Evolutionary conservation across 768 basidiomycete genomes (phyloP).

Genomic region (Kwoniella pini): DNA sequence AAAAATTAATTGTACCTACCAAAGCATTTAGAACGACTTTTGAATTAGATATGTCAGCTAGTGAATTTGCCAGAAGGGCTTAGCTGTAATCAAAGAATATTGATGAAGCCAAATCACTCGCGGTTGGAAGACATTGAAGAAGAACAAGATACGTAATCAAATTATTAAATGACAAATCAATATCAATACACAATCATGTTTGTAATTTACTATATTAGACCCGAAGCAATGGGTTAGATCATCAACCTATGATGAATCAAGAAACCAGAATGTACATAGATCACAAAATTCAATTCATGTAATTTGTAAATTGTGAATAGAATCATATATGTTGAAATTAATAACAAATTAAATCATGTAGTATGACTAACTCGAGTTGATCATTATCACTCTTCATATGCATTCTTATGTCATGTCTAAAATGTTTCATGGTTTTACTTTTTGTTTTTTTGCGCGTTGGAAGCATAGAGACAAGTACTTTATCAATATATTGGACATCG

Average conservation of each 20-base stretch:
- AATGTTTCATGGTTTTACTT: no score
- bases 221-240: neutral
- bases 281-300: no score
- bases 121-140: neutral
- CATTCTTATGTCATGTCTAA: conserved; percentile 1
- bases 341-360: neutral
- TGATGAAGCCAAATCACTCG: neutral
- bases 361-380: neutral
- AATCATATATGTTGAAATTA: no score
- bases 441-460: no score
- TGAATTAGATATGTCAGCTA: conserved; percentile 41
- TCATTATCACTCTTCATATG: neutral
- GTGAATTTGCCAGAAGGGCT: conserved; percentile 41
- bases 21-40: conserved; percentile 46
- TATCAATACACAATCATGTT: neutral
- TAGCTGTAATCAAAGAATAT: neutral
- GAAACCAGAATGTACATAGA: neutral
- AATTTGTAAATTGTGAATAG: no score
- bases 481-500: no score
- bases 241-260: neutral
- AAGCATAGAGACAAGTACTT: no score
- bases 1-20: conserved; percentile 45
- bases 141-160: no score
- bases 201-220: neutral
- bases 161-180: no score